Conservation (phyloP, 257 asterid species). For the Solanum ossicruentum region DNA sequence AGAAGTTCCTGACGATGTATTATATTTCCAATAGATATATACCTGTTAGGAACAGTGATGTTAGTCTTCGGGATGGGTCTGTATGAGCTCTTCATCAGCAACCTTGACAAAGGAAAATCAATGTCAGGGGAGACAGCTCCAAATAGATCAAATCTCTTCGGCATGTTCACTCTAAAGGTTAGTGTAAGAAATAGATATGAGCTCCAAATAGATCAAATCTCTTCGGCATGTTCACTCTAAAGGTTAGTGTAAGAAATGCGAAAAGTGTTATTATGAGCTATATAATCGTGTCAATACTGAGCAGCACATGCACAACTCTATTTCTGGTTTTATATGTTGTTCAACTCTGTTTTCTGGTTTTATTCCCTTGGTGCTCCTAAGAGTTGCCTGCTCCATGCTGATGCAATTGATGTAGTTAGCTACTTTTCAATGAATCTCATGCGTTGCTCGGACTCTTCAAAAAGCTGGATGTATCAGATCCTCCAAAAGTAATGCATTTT, state of each 20-base stretch:
- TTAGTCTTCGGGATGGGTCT: conserved; percentile 94
- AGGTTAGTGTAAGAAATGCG: conserved; percentile 26
- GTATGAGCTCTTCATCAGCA: conserved; percentile 93
- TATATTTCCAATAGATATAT: conserved; percentile 37
- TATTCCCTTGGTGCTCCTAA: background rate
- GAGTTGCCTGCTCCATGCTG: background rate
- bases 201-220: conserved; percentile 62
- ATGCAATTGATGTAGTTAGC: background rate
- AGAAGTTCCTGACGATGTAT: background rate
- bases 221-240: conserved; percentile 70
- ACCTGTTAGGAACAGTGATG: conserved; percentile 94
- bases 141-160: conserved; percentile 57
- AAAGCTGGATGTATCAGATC: background rate
- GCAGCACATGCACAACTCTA: background rate
- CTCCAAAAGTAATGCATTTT: background rate
- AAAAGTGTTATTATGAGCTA: background rate
- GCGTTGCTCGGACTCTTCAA: background rate
- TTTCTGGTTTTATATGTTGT: background rate
- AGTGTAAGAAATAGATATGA: background rate
- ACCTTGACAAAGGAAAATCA: conserved; percentile 56
- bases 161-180: conserved; percentile 82
- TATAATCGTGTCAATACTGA: background rate
- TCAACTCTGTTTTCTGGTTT: background rate
- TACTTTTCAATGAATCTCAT: background rate
- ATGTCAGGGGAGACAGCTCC: conserved; percentile 32